Evolutionary conservation across 192 early-diverging fungal species (phyloP), one percentile per base, ranked within the genome.

Genomic region (Borealophlyctis nickersoniae): DNA sequence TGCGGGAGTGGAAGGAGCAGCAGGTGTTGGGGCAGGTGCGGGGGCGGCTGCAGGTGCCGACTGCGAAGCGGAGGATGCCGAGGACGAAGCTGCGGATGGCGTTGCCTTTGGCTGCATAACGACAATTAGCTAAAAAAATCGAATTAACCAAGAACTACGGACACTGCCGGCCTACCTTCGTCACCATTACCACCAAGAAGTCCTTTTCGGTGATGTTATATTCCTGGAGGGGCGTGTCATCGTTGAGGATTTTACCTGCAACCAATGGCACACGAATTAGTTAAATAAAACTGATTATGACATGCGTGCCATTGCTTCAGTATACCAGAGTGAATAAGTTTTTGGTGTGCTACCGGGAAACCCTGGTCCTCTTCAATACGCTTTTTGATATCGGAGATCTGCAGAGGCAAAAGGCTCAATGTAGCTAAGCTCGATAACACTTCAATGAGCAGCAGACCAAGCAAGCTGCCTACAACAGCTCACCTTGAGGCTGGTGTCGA

Each of bases 101-200:
- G 65, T 31, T 33, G 70, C 62, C 60, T 83, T 79, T 53, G 78
- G 69, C 78, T 86, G 56, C 32, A 65, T 22, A 36, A 58, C 9
- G 26, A 23, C 9, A 13, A 48, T 48, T n/a, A n/a, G 45, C n/a
- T n/a, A n/a, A n/a, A n/a, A n/a, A n/a, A n/a, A n/a, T n/a, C n/a
- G n/a, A n/a, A n/a, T n/a, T n/a, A n/a, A n/a, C n/a, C n/a, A n/a
- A n/a, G n/a, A n/a, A n/a, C n/a, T n/a, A n/a, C n/a, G n/a, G n/a
- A n/a, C 19, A 14, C n/a, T 16, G 67, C 13, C 27, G 19, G 56
- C 33, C 1, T 81, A 90, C 88, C 87, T 96, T 96, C 66, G 87
- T 83, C 9, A 91, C 86, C 95, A 98, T 98, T 5, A 94, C 81
- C 39, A 98, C 95, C 70, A 98, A 76, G 73, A 98, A 98, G 60